Evolutionary conservation across 2,329 filamentous ascomycete genomes (phyloP).

Genomic region (Immersiporthe knoxdaviesiana): DNA sequence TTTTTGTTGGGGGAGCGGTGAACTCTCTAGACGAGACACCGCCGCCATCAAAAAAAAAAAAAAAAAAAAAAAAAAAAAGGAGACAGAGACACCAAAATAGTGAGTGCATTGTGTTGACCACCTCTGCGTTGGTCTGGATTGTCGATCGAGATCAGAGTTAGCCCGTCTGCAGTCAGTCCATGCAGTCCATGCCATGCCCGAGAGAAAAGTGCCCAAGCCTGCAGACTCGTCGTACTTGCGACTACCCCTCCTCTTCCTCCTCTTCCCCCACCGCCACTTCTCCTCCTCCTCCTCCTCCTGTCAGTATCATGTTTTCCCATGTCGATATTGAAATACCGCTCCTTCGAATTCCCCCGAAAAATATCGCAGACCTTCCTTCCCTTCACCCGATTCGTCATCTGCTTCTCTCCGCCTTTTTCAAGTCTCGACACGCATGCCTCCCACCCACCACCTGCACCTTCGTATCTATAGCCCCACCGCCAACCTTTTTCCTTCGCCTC

Average conservation of each 20-base stretch:
- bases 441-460: no score
- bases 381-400: not conserved
- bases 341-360: not conserved
- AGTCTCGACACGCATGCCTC: conserved; percentile 33
- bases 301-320: not conserved
- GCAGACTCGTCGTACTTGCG: not conserved
- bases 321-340: no score
- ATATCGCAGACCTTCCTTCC: not conserved
- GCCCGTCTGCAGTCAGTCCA: no score
- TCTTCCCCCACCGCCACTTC: no score
- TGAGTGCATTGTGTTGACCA: not conserved
- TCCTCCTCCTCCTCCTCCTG: no score
- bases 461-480: no score
- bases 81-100: not conserved
- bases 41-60: no score
- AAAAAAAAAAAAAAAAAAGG: no score
- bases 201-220: not conserved
- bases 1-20: not conserved
- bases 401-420: not conserved
- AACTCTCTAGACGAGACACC: not conserved
- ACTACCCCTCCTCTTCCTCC: not conserved
- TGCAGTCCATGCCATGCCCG: not conserved
- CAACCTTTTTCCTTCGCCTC: no score
- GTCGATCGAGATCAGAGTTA: no score
- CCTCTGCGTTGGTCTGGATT: not conserved